These are phyloP conservation scores for Marasmius sp. DNA, from an alignment of 1,284 basidiomycete species.

Conservation along the genomic window DNA sequence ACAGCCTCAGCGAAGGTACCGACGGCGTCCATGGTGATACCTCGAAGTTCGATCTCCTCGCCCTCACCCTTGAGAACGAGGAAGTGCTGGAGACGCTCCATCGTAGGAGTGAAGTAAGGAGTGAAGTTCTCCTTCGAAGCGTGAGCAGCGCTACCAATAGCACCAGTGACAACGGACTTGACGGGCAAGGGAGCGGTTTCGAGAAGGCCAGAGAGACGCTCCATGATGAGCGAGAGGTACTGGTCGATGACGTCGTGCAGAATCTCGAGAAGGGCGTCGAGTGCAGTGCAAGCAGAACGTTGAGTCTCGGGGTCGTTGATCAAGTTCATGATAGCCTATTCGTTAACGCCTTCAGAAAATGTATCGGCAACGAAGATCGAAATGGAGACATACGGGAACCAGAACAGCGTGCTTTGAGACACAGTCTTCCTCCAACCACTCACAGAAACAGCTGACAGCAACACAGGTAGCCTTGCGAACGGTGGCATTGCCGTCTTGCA, in stretches of 20 bases:
- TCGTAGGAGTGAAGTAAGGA: constrained; percentile 94
- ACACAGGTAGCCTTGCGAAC: constrained; percentile 96
- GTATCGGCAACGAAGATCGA: not conserved
- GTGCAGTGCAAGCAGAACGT: constrained; percentile 90
- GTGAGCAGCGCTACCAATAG: constrained; percentile 97
- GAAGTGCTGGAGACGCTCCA: constrained; percentile 88
- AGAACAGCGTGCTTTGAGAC: constrained; percentile 82
- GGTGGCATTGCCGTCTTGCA: constrained; percentile 80
- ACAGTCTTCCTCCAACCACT: constrained; percentile 97
- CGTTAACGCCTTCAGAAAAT: not conserved
- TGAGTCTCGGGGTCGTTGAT: constrained; percentile 90
- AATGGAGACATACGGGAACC: constrained; percentile 67
- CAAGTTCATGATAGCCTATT: constrained; percentile 83
- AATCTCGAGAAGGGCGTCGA: constrained; percentile 96
- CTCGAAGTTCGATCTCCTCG: constrained; percentile 92
- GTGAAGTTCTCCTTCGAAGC: constrained; percentile 93
- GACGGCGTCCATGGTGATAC: constrained; percentile 97
- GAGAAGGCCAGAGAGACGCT: constrained; percentile 86
- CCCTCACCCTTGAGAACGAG: constrained; percentile 81
- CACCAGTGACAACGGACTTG: constrained; percentile 96
- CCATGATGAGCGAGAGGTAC: constrained; percentile 96
- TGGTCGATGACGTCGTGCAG: constrained; percentile 88
- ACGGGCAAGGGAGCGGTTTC: constrained; percentile 84
- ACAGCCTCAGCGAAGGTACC: constrained; percentile 98
- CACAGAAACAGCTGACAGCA: constrained; percentile 94